These are phyloP conservation scores for Sophora flavescens DNA, from an alignment of 306 rosid species.

Conservation along the genomic window DNA sequence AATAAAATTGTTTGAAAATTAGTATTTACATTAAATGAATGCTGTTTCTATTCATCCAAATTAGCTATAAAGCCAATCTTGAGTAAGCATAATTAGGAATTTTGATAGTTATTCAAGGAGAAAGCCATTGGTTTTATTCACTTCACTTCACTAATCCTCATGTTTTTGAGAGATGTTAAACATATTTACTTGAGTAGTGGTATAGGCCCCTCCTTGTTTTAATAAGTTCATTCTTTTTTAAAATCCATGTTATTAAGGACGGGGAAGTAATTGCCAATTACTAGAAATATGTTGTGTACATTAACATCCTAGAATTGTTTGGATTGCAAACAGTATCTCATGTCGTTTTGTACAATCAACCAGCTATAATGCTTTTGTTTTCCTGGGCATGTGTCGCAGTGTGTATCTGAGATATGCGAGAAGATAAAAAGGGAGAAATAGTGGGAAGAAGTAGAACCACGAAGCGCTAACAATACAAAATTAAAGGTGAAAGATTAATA, in stretches of 20 bases:
- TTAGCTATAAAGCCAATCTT: not conserved
- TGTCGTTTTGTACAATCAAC: not conserved
- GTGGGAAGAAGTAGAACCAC: no score
- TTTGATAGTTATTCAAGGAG: not conserved
- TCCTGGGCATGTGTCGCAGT: no score
- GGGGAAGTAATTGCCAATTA: not conserved
- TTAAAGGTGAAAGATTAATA: no score
- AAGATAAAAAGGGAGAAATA: no score
- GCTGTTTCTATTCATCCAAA: slow-evolving; percentile 16
- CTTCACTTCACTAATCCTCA: not conserved
- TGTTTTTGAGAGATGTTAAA: not conserved
- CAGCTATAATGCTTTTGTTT: no score
- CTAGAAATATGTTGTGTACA: not conserved
- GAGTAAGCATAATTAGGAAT: not conserved
- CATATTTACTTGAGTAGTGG: not conserved
- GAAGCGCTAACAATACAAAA: no score
- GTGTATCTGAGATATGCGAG: no score
- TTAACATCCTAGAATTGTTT: not conserved
- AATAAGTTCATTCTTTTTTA: not conserved
- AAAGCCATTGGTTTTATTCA: not conserved
- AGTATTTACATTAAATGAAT: not conserved
- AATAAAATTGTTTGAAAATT: slow-evolving; percentile 13
- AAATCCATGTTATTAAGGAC: not conserved
- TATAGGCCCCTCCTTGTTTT: not conserved
- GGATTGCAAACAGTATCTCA: not conserved